phyloP scores from a whole-genome alignment of 495 filamentous ascomycete species.

The Cercophora newfieldiana region DNA sequence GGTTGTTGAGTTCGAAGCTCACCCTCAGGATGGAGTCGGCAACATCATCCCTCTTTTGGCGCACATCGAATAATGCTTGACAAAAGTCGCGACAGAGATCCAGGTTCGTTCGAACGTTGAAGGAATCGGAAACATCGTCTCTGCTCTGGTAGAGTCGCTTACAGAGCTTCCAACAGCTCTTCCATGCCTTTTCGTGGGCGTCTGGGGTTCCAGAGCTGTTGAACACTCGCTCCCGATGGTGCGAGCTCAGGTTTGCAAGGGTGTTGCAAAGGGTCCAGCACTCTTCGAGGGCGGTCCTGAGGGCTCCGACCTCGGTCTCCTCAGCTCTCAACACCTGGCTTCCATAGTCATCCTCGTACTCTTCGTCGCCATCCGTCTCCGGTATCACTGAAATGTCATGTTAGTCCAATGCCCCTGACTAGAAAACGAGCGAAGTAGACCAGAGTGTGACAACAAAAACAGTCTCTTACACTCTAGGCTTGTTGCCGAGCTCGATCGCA shows the following conservation, averaged over 20 bases:
- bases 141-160: slow-evolving; percentile 81
- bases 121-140: slow-evolving; percentile 65
- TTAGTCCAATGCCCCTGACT: neutral
- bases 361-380: slow-evolving; percentile 46
- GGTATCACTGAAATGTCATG: slow-evolving; percentile 46
- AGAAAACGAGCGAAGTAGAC: neutral
- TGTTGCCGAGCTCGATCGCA: slow-evolving; percentile 53
- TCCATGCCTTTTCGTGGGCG: slow-evolving; percentile 82
- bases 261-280: slow-evolving; percentile 96
- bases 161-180: slow-evolving; percentile 87
- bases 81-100: slow-evolving; percentile 92
- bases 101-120: slow-evolving; percentile 73
- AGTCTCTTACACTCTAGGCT: slow-evolving; percentile 69
- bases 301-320: slow-evolving; percentile 63
- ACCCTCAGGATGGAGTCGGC: slow-evolving; percentile 84
- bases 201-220: slow-evolving; percentile 67
- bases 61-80: slow-evolving; percentile 82
- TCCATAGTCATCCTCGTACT: slow-evolving; percentile 43
- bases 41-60: slow-evolving; percentile 70
- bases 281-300: slow-evolving; percentile 78
- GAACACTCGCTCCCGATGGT: slow-evolving; percentile 77
- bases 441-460: neutral
- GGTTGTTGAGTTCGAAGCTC: slow-evolving; percentile 93
- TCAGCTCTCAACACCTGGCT: slow-evolving; percentile 47
- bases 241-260: slow-evolving; percentile 77